These are phyloP conservation scores for Penicillium digitatum DNA, from an alignment of 2,329 filamentous ascomycete genomes.

Conservation along the genomic window DNA sequence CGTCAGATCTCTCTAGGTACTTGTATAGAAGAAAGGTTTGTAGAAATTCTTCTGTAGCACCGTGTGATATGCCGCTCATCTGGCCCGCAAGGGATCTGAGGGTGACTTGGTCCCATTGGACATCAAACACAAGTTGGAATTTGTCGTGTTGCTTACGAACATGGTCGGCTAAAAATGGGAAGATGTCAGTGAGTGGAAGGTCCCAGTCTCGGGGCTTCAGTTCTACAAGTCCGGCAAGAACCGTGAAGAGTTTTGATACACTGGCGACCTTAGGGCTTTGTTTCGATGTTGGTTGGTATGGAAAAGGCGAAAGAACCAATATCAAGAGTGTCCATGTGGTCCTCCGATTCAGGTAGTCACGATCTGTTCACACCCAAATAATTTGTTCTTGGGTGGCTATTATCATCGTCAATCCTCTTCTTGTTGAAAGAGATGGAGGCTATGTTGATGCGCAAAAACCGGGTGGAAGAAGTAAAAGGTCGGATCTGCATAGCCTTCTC, in stretches of 20 bases:
- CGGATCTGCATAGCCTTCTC: no score
- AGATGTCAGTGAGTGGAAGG: conserved; percentile 46
- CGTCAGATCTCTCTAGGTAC: background rate
- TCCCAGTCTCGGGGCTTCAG: conserved; percentile 39
- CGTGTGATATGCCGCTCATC: conserved; percentile 42
- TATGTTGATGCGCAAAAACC: no score
- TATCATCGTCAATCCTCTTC: no score
- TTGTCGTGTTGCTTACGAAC: conserved; percentile 10
- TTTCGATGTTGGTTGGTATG: no score
- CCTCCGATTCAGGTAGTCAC: no score
- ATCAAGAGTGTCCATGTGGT: no score
- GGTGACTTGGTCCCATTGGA: conserved; percentile 50
- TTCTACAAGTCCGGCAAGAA: conserved; percentile 38
- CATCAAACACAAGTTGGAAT: conserved; percentile 29
- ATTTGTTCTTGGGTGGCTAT: no score
- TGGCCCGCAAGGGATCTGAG: conserved; percentile 47
- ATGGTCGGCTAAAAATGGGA: conserved; percentile 36
- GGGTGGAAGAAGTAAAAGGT: no score
- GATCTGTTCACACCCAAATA: no score
- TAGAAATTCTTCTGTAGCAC: conserved; percentile 22
- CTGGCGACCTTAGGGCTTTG: conserved; percentile 43
- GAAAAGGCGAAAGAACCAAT: no score
- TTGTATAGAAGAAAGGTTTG: background rate
- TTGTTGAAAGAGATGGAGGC: no score
- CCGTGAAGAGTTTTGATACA: conserved; percentile 40